Evolutionary conservation across 139 green algal species (phyloP).

Genomic region (Dunaliella primolecta): DNA sequence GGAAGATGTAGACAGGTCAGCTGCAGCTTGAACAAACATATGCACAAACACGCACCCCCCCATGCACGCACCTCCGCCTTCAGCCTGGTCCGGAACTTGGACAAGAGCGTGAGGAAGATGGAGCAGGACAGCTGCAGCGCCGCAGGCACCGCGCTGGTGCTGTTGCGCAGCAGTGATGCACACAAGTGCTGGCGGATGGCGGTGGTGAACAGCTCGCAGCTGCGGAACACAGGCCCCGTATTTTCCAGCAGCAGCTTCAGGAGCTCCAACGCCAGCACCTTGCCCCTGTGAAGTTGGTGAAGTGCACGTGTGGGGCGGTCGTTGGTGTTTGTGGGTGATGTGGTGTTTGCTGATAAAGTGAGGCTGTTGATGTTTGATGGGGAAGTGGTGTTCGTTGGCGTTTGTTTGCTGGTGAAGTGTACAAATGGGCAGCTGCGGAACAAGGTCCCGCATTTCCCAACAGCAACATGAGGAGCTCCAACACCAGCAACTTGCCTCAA

Average conservation of each 20-base stretch:
- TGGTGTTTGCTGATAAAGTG: too few species aligned
- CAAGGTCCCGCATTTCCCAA: too few species aligned
- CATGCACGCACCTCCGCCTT: slow-evolving; percentile 74
- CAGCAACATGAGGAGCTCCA: too few species aligned
- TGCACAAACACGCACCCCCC: not conserved
- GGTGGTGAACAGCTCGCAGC: slow-evolving; percentile 73
- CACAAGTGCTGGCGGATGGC: slow-evolving; percentile 95
- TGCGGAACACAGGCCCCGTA: slow-evolving; percentile 78
- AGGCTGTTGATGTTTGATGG: too few species aligned
- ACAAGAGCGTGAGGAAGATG: slow-evolving; percentile 91
- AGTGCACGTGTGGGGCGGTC: too few species aligned
- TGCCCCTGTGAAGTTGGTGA: slow-evolving; percentile 21
- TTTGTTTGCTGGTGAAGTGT: too few species aligned
- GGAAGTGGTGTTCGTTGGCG: too few species aligned
- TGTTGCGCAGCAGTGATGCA: slow-evolving; percentile 94
- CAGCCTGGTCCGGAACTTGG: slow-evolving; percentile 73
- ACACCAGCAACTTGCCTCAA: too few species aligned
- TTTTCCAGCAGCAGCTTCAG: slow-evolving; percentile 96
- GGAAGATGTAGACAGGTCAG: slow-evolving; percentile 91
- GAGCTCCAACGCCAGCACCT: slow-evolving; percentile 93
- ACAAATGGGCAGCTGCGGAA: too few species aligned
- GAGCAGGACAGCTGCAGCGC: slow-evolving; percentile 66
- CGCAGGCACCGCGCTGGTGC: slow-evolving; percentile 49
- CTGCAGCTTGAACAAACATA: slow-evolving; percentile 33
- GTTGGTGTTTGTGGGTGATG: too few species aligned